phyloP scores from a whole-genome alignment of 1,139 yeast genomes.

The Groenewaldozyma sp. region DNA sequence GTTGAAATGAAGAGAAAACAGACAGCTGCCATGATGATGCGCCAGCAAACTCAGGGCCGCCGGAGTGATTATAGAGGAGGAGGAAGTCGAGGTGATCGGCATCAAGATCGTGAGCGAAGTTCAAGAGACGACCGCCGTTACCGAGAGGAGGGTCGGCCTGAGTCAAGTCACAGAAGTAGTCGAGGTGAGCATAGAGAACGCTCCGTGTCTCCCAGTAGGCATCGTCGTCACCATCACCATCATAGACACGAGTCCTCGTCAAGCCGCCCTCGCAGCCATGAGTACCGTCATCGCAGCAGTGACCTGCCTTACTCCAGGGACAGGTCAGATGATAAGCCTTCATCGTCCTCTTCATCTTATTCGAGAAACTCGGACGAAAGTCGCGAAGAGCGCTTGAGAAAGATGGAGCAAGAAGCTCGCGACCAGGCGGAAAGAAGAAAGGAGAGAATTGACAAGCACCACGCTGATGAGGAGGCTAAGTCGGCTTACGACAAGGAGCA shows the following conservation, averaged over 20 bases:
- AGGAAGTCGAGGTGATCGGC: constrained; percentile 3
- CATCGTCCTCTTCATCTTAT: background rate
- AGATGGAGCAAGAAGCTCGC: constrained; percentile 40
- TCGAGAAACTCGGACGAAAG: constrained; percentile 25
- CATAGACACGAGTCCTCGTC: background rate
- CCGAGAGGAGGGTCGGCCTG: background rate
- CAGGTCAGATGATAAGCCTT: constrained; percentile 4
- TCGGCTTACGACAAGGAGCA: constrained; percentile 62
- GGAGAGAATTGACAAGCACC: constrained; percentile 43
- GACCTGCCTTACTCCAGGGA: background rate
- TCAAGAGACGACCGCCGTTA: background rate
- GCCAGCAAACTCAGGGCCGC: constrained; percentile 6
- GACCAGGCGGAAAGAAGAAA: constrained; percentile 32
- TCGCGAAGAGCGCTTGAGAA: constrained; percentile 40
- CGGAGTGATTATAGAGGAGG: constrained; percentile 7
- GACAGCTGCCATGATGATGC: background rate
- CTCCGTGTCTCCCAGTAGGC: background rate
- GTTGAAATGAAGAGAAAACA: constrained; percentile 39
- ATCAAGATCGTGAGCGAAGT: constrained; percentile 6
- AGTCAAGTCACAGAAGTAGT: constrained; percentile 2
- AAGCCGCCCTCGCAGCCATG: background rate
- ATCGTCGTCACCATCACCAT: background rate
- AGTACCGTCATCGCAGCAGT: background rate
- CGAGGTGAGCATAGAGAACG: background rate
- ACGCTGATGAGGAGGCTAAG: constrained; percentile 56